Base-by-base conservation (phyloP, 441 rosid genomes). In the Daphne laureola region DNA sequence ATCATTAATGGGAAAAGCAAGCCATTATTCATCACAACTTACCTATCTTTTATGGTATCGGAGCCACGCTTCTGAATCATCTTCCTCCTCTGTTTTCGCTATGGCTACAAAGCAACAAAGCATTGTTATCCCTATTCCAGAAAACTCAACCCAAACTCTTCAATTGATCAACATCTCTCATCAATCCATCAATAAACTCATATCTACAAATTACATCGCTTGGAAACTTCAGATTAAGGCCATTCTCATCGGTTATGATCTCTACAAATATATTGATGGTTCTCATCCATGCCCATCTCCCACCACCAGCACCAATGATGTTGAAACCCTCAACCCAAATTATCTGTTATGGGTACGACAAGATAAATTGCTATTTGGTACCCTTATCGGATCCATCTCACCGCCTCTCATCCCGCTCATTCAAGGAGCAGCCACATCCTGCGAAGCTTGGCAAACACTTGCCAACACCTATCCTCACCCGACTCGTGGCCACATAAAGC, bases 181-280 rank as follows among this genome's bases (percentile, higher is more conserved):
- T 31, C 36, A 31, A 5, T 4, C 6, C 8, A 31, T 31, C 12
- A 13, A 7, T 13, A 43, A 43, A 43, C 46, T 43, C 38, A 50
- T 40, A 1, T 23, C 53, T 5, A 21, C 38, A 8, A 50, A 50
- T n/a, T 50, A 23, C 8, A 6, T 26, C 0, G 12, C 53, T 0
- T 50, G 53, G 53, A 12, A 50, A 2, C 38, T 26, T 27, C 53
- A 50, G 16, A 15, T 50, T 9, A 0, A 25, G 2, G 23, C 38
- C 4, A 31, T 21, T 21, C 23, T 50, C 17, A 5, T 50, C 8
- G 41, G 53, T 0, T 26, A 21, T 14, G 17, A 50, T 50, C 53
- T 50, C 7, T 14, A 21, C n/a, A 36, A 36, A 11, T 50, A 51
- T 8, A 16, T 51, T 51, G 54, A 51, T 31, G 54, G 43, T 1